phyloP scores from a whole-genome alignment of 306 rosid species.

The Dalbergia cochinchinensis region DNA sequence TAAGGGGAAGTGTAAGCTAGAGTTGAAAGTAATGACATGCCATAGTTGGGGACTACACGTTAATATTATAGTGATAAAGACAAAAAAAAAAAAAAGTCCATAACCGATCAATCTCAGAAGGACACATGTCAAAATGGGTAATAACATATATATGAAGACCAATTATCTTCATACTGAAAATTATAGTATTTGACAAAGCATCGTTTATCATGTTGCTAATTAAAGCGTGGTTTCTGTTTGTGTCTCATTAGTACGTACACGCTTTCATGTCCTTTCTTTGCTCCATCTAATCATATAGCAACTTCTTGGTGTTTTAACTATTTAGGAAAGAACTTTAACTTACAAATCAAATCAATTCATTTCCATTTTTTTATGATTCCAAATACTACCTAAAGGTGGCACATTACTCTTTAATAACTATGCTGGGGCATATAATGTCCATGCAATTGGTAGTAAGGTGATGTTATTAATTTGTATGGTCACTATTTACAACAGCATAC shows the following conservation, averaged over 20 bases:
- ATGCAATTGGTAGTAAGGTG: slow-evolving; percentile 43
- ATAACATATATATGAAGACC: neutral
- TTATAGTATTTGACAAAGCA: neutral
- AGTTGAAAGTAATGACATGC: neutral
- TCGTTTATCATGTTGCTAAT: neutral
- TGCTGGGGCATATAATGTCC: slow-evolving; percentile 30
- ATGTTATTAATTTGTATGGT: slow-evolving; percentile 63
- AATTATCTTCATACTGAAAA: neutral
- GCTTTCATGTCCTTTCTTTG: neutral
- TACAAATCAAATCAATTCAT: no score
- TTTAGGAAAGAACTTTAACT: no score
- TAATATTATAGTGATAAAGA: neutral
- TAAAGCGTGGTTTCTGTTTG: neutral
- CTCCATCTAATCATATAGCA: slow-evolving; percentile 24
- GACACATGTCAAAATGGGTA: no score
- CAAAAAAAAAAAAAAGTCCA: neutral
- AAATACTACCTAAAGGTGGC: neutral
- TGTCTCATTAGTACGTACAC: neutral
- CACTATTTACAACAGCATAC: slow-evolving; percentile 82
- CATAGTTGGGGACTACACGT: neutral
- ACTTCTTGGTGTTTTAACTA: neutral
- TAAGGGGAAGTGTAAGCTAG: neutral
- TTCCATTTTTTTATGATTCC: no score
- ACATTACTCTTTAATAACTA: slow-evolving; percentile 27
- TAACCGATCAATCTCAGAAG: neutral